A percentile compares a stretch with the other conserved stretches of the same genome.
phyloP scores from a whole-genome alignment of 106 monocot species.

The Phalaenopsis aphrodite region DNA sequence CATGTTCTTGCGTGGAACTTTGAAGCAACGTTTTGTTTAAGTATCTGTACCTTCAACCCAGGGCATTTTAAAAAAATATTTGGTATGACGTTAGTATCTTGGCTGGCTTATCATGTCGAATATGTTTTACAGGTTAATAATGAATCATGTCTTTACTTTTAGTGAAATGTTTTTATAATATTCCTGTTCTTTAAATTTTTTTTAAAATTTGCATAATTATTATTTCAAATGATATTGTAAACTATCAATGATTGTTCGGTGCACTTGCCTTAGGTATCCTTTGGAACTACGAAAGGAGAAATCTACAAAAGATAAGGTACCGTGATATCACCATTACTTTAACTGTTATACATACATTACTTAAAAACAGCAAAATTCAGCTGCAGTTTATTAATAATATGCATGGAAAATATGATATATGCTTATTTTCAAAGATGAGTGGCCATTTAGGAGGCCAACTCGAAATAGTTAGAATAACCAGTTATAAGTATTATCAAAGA shows the following conservation, averaged over 20 bases:
- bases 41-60: neutral
- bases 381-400: neutral
- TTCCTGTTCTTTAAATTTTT: neutral
- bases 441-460: neutral
- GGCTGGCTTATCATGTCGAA: neutral
- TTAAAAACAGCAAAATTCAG: neutral
- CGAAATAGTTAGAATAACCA: neutral
- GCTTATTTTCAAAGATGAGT: neutral
- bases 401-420: neutral
- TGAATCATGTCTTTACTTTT: neutral
- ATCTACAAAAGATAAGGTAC: conserved; percentile 74
- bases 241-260: neutral
- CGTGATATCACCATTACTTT: neutral
- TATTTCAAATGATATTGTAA: neutral
- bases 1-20: neutral
- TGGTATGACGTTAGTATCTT: neutral
- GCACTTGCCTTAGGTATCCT: conserved; percentile 65
- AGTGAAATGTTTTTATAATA: neutral
- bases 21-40: neutral
- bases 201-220: neutral
- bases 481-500: neutral
- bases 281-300: conserved; percentile 95
- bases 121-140: neutral
- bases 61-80: neutral
- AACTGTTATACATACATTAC: neutral